A percentile compares a stretch with the other conserved stretches of the same genome.
Conservation (phyloP, 805 yeast genomes). For the Suhomyces xylopsoci region DNA sequence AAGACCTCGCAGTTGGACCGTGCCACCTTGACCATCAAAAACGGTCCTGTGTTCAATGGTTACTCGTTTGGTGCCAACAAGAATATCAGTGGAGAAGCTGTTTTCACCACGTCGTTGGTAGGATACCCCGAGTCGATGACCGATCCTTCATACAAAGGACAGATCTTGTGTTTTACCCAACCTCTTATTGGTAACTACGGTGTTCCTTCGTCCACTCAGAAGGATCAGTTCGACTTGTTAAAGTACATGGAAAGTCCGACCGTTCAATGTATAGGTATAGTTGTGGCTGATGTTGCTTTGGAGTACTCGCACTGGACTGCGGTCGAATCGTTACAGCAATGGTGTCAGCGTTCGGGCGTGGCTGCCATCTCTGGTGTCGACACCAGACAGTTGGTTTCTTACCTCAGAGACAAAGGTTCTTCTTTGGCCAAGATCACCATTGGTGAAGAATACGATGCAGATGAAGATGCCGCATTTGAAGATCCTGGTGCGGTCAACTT, state of each 20-base stretch:
- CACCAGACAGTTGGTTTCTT: constrained; percentile 90
- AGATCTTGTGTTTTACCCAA: constrained; percentile 93
- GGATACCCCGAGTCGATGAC: constrained; percentile 99
- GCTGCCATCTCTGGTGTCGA: constrained; percentile 96
- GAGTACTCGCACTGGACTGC: constrained; percentile 99
- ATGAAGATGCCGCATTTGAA: constrained; percentile 82
- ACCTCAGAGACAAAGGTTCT: constrained; percentile 94
- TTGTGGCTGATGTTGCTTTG: constrained; percentile 93
- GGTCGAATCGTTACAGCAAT: constrained; percentile 87
- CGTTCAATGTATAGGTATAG: constrained; percentile 93
- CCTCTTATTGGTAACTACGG: constrained; percentile 98
- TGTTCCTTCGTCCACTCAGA: constrained; percentile 80
- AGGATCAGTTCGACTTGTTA: constrained; percentile 81
- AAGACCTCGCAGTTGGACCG: constrained; percentile 54
- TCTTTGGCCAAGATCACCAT: constrained; percentile 86
- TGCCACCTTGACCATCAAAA: constrained; percentile 86
- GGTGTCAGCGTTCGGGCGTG: constrained; percentile 96
- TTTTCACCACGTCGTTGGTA: constrained; percentile 94
- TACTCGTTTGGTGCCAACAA: constrained; percentile 94
- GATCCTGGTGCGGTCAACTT: constrained; percentile 89
- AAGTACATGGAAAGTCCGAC: constrained; percentile 90
- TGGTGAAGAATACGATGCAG: constrained; percentile 89
- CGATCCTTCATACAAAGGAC: constrained; percentile 97
- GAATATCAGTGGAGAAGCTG: constrained; percentile 94
- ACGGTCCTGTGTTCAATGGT: constrained; percentile 92